Conservation (phyloP, 805 yeast genomes). For the Candida alai region DNA sequence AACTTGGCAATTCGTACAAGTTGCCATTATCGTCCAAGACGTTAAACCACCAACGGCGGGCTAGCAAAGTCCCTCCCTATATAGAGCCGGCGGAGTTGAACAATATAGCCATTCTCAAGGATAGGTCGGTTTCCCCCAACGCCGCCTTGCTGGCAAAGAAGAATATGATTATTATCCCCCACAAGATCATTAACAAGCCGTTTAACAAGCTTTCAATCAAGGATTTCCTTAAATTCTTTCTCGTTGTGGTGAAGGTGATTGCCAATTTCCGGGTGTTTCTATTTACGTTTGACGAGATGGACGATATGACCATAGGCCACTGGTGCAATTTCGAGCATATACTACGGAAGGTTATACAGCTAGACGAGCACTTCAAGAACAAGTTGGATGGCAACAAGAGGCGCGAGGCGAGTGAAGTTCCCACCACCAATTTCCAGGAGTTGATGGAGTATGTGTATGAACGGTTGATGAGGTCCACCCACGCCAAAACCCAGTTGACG, state of each 20-base stretch:
- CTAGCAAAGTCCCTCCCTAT: conserved; percentile 5
- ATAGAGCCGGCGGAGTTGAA: conserved; percentile 10
- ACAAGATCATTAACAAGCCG: conserved; percentile 39
- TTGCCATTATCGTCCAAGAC: conserved; percentile 28
- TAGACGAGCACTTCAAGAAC: conserved; percentile 7
- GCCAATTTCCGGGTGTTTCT: conserved; percentile 31
- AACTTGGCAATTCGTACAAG: conserved; percentile 26
- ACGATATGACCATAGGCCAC: conserved; percentile 6
- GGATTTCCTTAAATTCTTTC: conserved; percentile 35
- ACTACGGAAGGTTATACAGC: conserved; percentile 6
- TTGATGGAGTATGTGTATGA: conserved; percentile 7
- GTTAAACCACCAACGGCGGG: conserved; percentile 23
- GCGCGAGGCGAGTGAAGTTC: not conserved
- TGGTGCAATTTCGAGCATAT: conserved; percentile 14
- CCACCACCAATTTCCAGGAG: conserved; percentile 6
- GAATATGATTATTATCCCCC: conserved; percentile 32
- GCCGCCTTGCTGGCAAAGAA: conserved; percentile 1
- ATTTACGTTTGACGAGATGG: conserved; percentile 5
- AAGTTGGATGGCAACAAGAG: not conserved
- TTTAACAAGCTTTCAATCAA: conserved; percentile 32
- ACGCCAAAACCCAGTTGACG: not conserved
- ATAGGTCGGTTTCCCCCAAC: conserved; percentile 2
- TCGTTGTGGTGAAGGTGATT: conserved; percentile 34
- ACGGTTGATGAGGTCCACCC: conserved; percentile 4
- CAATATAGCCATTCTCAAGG: conserved; percentile 9